Evolutionary conservation across 2,329 filamentous ascomycete genomes (phyloP), one percentile per base, ranked within the genome.

Genomic region (Alternaria burnsii): DNA sequence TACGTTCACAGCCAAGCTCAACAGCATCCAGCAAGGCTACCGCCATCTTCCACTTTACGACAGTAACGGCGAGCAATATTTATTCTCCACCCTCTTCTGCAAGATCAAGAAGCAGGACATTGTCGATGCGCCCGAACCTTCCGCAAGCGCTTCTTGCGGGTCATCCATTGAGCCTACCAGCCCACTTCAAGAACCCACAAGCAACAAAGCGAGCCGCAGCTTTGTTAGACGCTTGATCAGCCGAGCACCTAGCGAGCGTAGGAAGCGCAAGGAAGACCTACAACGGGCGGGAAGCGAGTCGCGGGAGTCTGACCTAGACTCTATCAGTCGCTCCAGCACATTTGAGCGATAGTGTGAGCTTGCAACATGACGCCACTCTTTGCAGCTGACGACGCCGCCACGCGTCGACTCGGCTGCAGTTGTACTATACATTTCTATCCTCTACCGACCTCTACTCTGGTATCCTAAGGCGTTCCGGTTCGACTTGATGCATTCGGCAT

Each of bases 61-160:
- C 79, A 86, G 88, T 57, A 91, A 93, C 65, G 95, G 94, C 62
- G 94, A 97, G 71, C 92, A 94, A 71, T 98, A 96, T 76, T 85
- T 97, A 43, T 97, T 97, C 80, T 97, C 95, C 3, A 96, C 93
- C 11, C 84, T 99, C 16, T 97, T 98, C 79, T 97, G 94, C 82
- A 90, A 89, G 72, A 91, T 98, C 80, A 89, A 89, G 68, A 91
- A 88, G 66, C 82, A 86, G 61, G 82, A 84, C 6, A 78, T 82
- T 22, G 70, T 84, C 26, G 76, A 82, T 34, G 78, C 83, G 14
- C 69, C 71, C 24, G 70, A 76, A 55, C 59, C 67, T 51, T 57
- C 65, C 7, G 46, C 63, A 40, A 62, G 57, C 43, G 60, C 68
- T 36, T 75, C 72, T 24, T 69, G 68, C 40, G 68, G 66, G 22